Base-by-base conservation (phyloP, 805 yeast species). In the Lachancea quebecensis region DNA sequence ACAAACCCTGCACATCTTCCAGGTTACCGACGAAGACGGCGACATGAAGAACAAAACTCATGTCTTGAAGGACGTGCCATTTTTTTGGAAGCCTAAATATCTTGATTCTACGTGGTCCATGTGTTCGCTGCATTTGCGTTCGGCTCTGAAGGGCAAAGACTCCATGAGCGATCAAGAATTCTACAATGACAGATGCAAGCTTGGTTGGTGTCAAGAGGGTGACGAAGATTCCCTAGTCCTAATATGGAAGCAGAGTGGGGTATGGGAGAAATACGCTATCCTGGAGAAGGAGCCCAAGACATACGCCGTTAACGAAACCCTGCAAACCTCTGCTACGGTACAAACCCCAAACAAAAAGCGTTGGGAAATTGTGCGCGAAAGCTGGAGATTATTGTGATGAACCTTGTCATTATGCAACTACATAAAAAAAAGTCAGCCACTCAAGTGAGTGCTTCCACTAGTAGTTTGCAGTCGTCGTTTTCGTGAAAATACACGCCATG, bases 101-200 rank as follows among this genome's bases (percentile, higher is more conserved):
- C 85, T 90, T 64, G 78, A 82, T 42, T 82, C 91, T 1, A 82
- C 85, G 12, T 90, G 96, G 96, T 82, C 93, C 35, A 86, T 84
- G 67, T 86, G 87, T 42, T 83, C 91, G 0, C 71, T 78, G 12
- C 82, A 85, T 54, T 61, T 77, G 35, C 59, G 59, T 25, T 57
- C 60, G 34, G 62, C 65, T 3, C 38, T 50, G 35, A 38, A 51
- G 36, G 50, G 48, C 32, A 60, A 56, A 30, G 49, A 48, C 29
- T 61, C 57, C 32, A 54, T 53, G 53, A 57, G 49, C 28, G 45
- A 49, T 27, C 52, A 52, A 16, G 46, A 38, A 3, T 51, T 55
- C 41, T 45, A 50, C 29, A 49, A 43, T 8, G 67, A 66, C 35
- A 51, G 59, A 28, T 62, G 67, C 47, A 52, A 55, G 38, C 52